Evolutionary conservation across 129 eudicot species (phyloP), one percentile per base, ranked within the genome.

Genomic region (Smallanthus sonchifolius): DNA sequence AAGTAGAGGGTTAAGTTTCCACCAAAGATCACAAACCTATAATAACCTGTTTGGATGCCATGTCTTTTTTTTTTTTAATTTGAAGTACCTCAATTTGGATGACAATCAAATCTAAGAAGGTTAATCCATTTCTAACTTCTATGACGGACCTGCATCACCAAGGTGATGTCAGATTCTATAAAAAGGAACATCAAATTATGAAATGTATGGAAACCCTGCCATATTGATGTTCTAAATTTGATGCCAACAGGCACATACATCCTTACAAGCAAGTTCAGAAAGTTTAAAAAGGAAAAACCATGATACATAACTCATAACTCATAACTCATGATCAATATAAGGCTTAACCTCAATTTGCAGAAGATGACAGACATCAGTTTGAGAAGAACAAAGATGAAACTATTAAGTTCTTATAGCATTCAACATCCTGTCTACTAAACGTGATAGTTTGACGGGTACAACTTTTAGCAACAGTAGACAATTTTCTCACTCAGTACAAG

Each of bases 41-140:
- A 48, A 39, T 11, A 51, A 60, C 6, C 5, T 70, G 55, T 34
- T 49, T 80, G 38, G 43, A 52, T 30, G 64, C 30, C 4, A 30
- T 20, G 38, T 54, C n/a, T 7, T 49, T 51, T 24, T 24, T 24
- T 24, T 48, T 69, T 34, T 55, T 28, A 34, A 62, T 64, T 19
- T 28, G 70, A 63, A 56, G 61, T 86, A 91, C 99, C 99, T 94
- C 99, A 85, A 94, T 82, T 79, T 94, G 99, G 75, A 74, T 66
- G 82, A 94, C 99, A 75, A 94, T 94, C 68, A 94, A 83, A 88
- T 88, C 99, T 45, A 91, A 71, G 77, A 94, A 94, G 65, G 99
- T 94, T 75, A 86, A 78, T 51, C 97, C 97, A 80, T 91, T 88
- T 61, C 98, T 85, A 64, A 94, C 98, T 90, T 94, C 97, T 43